Evolutionary conservation across 805 yeast genomes (phyloP), one percentile per base, ranked within the genome.

Genomic region (Teunomyces panamensis): DNA sequence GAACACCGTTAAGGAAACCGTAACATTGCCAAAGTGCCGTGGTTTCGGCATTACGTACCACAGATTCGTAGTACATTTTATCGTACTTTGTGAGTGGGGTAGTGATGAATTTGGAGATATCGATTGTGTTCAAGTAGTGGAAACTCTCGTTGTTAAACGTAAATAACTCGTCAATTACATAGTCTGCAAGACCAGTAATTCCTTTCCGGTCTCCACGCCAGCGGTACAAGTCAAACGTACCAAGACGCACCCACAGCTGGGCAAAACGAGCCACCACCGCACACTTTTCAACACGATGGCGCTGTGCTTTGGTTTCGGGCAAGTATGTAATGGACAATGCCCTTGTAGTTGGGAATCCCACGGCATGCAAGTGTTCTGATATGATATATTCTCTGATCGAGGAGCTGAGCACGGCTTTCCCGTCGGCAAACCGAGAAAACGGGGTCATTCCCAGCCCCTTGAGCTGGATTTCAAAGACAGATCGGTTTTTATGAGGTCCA

Each of bases 361-460:
- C 78, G 2, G 88, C 85, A 60, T 86, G 65, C 45, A 94, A 69
- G 26, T 88, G 81, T 60, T 94, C 98, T 4, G 94, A 84, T 1
- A 87, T 85, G 43, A 92, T 74, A 50, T 87, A 91, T 62, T 92
- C 99, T 30, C 98, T 74, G 32, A 94, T 81, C 42, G 95, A 84
- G 2, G 97, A 89, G 51, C 97, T 69, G 29, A 92, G 58, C 5
- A 90, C 96, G 0, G 98, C 97, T 60, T 89, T 89, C 3, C 99
- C 99, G 67, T 92, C 99, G 0, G 97, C 98, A 74, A 91, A 92
- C 50, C 99, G 77, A 0, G 96, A 87, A 63, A 78, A 92, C 1
- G 98, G 97, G 0, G 98, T 92, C 54, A 79, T 71, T 0, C 99
- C 99, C 3, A 94, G 82, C 0, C 99, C 99, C 68, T 92, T 92